These are phyloP conservation scores for Purpureocillium lavendulum DNA, from an alignment of 2,329 filamentous ascomycete genomes.

Conservation along the genomic window DNA sequence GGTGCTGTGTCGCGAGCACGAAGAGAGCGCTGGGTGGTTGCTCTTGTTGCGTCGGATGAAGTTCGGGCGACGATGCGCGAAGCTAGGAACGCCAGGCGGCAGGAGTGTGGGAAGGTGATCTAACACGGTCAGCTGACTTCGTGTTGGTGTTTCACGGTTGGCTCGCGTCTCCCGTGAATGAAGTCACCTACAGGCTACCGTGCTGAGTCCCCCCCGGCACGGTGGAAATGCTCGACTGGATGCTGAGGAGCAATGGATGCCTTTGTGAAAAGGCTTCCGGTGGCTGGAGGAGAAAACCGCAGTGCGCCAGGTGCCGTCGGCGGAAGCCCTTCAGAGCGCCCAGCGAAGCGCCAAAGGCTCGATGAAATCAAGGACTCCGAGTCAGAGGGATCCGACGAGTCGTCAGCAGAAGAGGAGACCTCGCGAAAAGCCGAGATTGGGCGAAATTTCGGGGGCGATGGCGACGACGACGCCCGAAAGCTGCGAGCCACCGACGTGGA, in stretches of 20 bases:
- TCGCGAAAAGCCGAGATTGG: neutral
- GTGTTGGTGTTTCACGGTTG: constrained; percentile 15
- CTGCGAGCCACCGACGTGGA: constrained; percentile 24
- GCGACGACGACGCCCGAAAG: constrained; percentile 8
- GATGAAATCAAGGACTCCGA: constrained; percentile 14
- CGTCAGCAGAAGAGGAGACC: constrained; percentile 2
- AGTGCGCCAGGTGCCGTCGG: neutral
- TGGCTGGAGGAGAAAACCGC: constrained; percentile 6
- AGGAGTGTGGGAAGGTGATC: too few species aligned
- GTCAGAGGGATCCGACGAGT: constrained; percentile 10
- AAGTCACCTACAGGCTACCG: neutral
- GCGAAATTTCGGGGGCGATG: constrained; percentile 7
- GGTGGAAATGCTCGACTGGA: constrained; percentile 4
- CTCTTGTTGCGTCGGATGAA: constrained; percentile 3
- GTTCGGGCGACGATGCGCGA: neutral
- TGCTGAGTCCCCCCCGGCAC: neutral
- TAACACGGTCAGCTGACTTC: constrained; percentile 28
- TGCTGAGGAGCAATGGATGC: constrained; percentile 24
- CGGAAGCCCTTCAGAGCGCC: constrained; percentile 11
- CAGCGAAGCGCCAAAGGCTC: constrained; percentile 18
- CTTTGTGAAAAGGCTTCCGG: constrained; percentile 24
- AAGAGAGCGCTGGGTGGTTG: neutral
- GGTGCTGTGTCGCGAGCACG: too few species aligned
- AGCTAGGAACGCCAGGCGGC: too few species aligned
- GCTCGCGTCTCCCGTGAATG: constrained; percentile 3